Evolutionary conservation across 805 yeast genomes (phyloP), one percentile per base, ranked within the genome.

Genomic region (Nakazawaea wickerhamii): DNA sequence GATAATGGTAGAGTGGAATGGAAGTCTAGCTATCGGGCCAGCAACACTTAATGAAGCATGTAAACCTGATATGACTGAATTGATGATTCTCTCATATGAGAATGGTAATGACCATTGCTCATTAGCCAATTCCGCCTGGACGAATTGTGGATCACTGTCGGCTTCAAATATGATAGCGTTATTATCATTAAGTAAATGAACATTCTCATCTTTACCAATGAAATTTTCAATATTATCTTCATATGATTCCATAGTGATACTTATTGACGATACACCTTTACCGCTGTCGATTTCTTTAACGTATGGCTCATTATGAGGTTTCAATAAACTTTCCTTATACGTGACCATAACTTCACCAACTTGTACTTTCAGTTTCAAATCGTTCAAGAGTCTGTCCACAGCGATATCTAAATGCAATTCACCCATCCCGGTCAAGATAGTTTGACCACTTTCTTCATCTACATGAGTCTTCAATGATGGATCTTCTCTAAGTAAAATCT

Each of bases 341-440:
- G 97, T 84, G 4, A 93, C 96, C 66, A 80, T 86, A 17, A 93
- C 86, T 40, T 81, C 81, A 36, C 96, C 89, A 30, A 88, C 71
- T 25, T 80, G 81, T 1, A 86, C 84, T 43, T 81, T 79, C 3
- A 95, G 96, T 58, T 83, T 82, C 72, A 89, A 70, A 45, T 88
- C 95, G 33, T 75, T 75, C n/a, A 86, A 63, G 32, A 89, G 70
- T 43, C 97, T 70, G 53, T 87, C 93, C 37, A 71, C 72, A 1
- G 93, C 84, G 50, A 93, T 89, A 51, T 93, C 98, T 38, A 93
- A 69, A 63, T 93, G 99, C 37, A 93, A 69, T 56, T 93, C 98
- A 31, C 99, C 99, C 98, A 91, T 91, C 25, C 99, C 99, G 15
- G 95, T 81, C 23, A 93, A 62, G 21, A 90, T 74, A 2, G 90